A percentile compares a stretch with the other conserved stretches of the same genome.
Conservation (phyloP, 495 filamentous ascomycete genomes). For the Penicillium crystallinum region DNA sequence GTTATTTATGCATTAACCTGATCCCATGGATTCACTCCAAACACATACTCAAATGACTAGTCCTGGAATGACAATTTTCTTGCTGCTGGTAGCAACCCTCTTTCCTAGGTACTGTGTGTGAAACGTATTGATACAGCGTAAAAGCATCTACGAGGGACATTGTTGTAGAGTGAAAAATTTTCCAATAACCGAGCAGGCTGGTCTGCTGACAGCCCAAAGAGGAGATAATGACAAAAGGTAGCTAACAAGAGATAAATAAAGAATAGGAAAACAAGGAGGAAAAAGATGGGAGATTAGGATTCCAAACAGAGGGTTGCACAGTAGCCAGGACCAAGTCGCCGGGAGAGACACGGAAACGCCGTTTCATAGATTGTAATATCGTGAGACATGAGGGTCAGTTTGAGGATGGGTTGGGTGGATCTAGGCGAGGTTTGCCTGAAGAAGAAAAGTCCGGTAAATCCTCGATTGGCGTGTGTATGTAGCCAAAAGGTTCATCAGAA, state of each 20-base stretch:
- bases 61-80: too few species aligned
- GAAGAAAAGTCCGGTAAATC: constrained; percentile 5
- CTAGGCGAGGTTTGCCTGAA: constrained; percentile 2
- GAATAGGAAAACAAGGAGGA: constrained; percentile 4
- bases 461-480: background rate
- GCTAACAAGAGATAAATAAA: constrained; percentile 8
- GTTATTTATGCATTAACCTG: background rate
- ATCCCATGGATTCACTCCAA: background rate
- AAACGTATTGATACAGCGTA: too few species aligned
- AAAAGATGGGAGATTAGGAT: constrained; percentile 4
- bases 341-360: constrained; percentile 18
- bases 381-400: constrained; percentile 28
- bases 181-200: background rate
- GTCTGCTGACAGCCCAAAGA: background rate
- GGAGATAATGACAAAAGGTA: constrained; percentile 3
- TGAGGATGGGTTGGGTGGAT: constrained; percentile 7
- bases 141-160: background rate
- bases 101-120: too few species aligned
- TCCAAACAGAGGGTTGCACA: constrained; percentile 8
- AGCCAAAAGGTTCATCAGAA: constrained; percentile 4
- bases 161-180: background rate
- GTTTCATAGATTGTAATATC: constrained; percentile 21
- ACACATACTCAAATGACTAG: background rate
- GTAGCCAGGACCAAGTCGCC: constrained; percentile 14
- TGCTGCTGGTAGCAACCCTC: too few species aligned